Evolutionary conservation across 1,284 basidiomycete genomes (phyloP).

Genomic region (Ustilago lituana): DNA sequence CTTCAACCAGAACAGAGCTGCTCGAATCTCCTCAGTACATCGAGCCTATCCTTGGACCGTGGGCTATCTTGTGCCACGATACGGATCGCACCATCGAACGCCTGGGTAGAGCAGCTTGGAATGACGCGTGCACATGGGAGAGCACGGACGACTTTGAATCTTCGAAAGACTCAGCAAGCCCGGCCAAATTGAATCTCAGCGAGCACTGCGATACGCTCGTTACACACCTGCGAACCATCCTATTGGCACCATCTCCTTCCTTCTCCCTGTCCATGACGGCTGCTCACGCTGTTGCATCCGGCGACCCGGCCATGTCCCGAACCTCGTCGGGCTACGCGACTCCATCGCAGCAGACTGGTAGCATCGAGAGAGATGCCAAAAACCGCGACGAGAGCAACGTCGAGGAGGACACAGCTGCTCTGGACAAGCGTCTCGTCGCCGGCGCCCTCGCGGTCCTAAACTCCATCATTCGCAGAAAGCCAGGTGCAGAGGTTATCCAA

Average conservation of each 20-base stretch:
- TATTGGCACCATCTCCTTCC: constrained; percentile 50
- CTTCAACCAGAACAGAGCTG: constrained; percentile 72
- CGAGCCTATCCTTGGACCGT: constrained; percentile 80
- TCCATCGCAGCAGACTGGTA: constrained; percentile 14
- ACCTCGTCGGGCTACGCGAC: constrained; percentile 36
- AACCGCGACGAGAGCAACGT: constrained; percentile 64
- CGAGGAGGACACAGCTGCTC: constrained; percentile 60
- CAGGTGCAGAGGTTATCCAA: constrained; percentile 14
- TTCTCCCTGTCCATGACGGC: constrained; percentile 46
- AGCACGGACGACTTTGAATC: neutral
- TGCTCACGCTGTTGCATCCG: constrained; percentile 33
- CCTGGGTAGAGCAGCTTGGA: constrained; percentile 73
- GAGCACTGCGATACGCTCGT: constrained; percentile 30
- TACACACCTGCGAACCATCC: constrained; percentile 45
- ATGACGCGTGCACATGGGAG: constrained; percentile 27
- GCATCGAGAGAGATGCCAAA: constrained; percentile 60
- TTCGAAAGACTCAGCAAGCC: neutral
- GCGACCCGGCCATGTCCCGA: constrained; percentile 25
- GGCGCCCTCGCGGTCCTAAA: constrained; percentile 56
- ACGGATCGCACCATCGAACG: constrained; percentile 75
- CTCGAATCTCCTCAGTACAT: constrained; percentile 75
- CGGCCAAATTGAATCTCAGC: constrained; percentile 16
- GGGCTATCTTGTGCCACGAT: constrained; percentile 80
- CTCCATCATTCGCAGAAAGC: constrained; percentile 29
- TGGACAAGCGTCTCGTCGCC: constrained; percentile 61